Evolutionary conservation across 371 early-diverging fungal species (phyloP), one percentile per base, ranked within the genome.

Genomic region (Homolaphlyctis polyrhiza): DNA sequence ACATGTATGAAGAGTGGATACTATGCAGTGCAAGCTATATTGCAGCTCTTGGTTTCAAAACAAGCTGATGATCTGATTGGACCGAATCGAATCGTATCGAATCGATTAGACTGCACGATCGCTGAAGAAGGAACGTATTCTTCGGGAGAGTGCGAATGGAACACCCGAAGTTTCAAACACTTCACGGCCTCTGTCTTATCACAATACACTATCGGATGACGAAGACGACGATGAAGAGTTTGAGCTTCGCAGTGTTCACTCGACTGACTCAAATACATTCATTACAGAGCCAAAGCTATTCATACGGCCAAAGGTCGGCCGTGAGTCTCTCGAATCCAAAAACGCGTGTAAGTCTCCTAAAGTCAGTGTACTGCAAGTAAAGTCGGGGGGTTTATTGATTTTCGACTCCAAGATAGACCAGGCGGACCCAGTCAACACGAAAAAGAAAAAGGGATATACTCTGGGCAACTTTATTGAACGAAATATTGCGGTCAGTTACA

Each of bases 391-490:
- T n/a, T n/a, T n/a, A n/a, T n/a, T n/a, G n/a, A n/a, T n/a, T n/a
- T n/a, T n/a, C n/a, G n/a, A n/a, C n/a, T n/a, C n/a, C n/a, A n/a
- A n/a, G n/a, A n/a, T n/a, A n/a, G n/a, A n/a, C n/a, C 32, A 54
- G 6, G 32, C 6, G 28, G 16, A 58, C 4, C 32, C 58, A 58
- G 58, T 39, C 4, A 21, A 48, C 14, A 27, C 49, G 49, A 18
- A 18, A 33, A 66, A 62, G 61, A 65, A 50, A 29, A 72, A 67
- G 25, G 69, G 71, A 28, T 79, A 79, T 64, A 60, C 65, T 45
- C 66, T 58, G 29, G 77, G 78, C 18, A 67, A 81, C 64, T 81
- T 81, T 62, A 75, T 81, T 29, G 58, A 67, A 50, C 49, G 81
- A 32, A 81, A 81, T 54, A 81, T 73, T 8, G 76, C 61, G 35